A percentile compares a stretch with the other conserved stretches of the same genome.
These are phyloP conservation scores for Metarhizium anisopliae DNA, from an alignment of 2,329 filamentous ascomycete species.

Conservation along the genomic window DNA sequence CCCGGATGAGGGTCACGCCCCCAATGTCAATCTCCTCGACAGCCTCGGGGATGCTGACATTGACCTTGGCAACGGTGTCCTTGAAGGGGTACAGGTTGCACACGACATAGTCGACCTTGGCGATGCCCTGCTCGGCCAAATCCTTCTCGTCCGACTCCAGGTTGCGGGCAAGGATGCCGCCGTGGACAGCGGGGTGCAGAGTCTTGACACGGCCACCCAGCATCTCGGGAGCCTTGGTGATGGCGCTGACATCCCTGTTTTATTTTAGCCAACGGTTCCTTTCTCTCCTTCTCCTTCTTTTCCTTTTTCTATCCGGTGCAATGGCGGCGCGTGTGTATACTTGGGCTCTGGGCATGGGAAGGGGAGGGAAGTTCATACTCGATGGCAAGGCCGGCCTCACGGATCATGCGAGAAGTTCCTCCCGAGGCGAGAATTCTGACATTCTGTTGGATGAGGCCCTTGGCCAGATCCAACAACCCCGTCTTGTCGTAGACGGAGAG, in stretches of 20 bases:
- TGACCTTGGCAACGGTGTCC: slow-evolving; percentile 93
- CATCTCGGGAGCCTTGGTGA: slow-evolving; percentile 96
- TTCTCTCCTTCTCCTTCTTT: background rate
- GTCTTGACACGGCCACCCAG: slow-evolving; percentile 81
- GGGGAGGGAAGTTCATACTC: slow-evolving; percentile 55
- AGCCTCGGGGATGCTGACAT: slow-evolving; percentile 91
- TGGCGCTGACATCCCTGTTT: slow-evolving; percentile 84
- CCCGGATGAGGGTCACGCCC: slow-evolving; percentile 90
- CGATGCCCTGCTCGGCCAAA: slow-evolving; percentile 86
- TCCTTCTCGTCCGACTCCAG: slow-evolving; percentile 96
- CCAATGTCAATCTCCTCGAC: slow-evolving; percentile 99
- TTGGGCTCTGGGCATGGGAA: background rate
- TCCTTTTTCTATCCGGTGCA: no score
- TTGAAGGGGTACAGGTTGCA: slow-evolving; percentile 99
- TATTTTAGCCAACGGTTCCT: background rate
- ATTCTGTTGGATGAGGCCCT: slow-evolving; percentile 81
- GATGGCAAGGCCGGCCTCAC: slow-evolving; percentile 90
- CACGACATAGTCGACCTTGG: slow-evolving; percentile 91
- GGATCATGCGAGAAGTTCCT: slow-evolving; percentile 91
- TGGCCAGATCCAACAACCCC: slow-evolving; percentile 82
- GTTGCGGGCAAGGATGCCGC: slow-evolving; percentile 86
- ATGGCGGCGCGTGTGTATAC: no score
- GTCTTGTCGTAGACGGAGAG: slow-evolving; percentile 99
- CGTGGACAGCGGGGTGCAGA: slow-evolving; percentile 86
- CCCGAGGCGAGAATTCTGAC: slow-evolving; percentile 90